phyloP scores from a whole-genome alignment of 257 asterid genomes.

The Asclepias syriaca region DNA sequence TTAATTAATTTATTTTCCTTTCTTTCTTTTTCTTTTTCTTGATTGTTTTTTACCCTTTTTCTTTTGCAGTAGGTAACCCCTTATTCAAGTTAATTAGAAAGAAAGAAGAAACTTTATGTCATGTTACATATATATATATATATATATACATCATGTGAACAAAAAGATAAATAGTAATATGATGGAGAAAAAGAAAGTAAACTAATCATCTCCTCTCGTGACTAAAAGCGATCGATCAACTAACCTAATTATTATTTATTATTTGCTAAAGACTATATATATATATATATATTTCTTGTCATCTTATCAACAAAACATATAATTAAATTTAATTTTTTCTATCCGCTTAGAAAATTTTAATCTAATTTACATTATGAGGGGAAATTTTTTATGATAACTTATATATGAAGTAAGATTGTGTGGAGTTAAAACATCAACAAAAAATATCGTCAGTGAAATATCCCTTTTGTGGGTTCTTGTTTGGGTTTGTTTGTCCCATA shows the following conservation, averaged over 20 bases:
- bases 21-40: background rate
- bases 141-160: conserved; percentile 6
- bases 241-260: too few species aligned
- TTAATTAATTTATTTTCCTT: background rate
- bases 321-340: too few species aligned
- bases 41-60: background rate
- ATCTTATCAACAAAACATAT: background rate
- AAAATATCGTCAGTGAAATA: conserved; percentile 10
- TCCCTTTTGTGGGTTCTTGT: conserved; percentile 6
- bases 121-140: conserved; percentile 2
- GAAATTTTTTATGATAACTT: background rate
- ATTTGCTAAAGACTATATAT: background rate
- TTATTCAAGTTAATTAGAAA: conserved; percentile 12
- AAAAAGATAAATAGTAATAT: background rate
- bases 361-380: background rate
- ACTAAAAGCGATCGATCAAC: conserved; percentile 13
- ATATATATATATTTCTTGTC: background rate
- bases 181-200: conserved; percentile 4
- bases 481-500: background rate
- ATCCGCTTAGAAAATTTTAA: too few species aligned
- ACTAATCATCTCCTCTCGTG: conserved; percentile 11
- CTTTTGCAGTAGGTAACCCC: conserved; percentile 10
- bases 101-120: conserved; percentile 7
- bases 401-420: background rate
- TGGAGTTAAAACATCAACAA: conserved; percentile 9